Conservation (phyloP, 2,329 filamentous ascomycete genomes). For the Aspergillus sp. region DNA sequence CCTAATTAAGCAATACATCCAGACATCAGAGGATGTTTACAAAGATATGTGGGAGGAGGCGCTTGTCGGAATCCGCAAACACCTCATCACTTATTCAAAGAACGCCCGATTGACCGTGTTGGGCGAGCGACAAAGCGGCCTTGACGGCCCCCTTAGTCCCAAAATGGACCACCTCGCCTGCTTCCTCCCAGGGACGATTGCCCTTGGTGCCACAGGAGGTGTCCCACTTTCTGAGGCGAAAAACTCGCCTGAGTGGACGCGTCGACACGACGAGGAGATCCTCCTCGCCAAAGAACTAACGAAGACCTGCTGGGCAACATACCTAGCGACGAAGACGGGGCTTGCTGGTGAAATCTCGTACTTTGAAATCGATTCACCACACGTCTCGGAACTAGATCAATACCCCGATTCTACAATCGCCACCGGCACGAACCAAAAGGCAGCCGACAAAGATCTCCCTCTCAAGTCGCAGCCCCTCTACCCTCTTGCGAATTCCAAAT, state of each 20-base stretch:
- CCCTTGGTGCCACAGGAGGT: conserved; percentile 80
- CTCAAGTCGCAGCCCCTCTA: conserved; percentile 37
- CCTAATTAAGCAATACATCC: conserved; percentile 95
- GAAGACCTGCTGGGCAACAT: conserved; percentile 98
- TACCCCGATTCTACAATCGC: conserved; percentile 32
- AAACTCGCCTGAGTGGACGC: conserved; percentile 70
- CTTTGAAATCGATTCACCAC: conserved; percentile 73
- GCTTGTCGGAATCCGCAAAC: conserved; percentile 80
- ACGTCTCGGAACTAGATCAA: conserved; percentile 50
- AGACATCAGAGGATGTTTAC: conserved; percentile 85
- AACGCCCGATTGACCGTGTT: conserved; percentile 82
- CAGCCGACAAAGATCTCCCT: conserved; percentile 27
- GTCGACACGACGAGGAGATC: conserved; percentile 83
- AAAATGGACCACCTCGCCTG: conserved; percentile 99
- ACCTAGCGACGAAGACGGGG: conserved; percentile 83
- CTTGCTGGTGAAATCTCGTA: conserved; percentile 94
- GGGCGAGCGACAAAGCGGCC: conserved; percentile 76
- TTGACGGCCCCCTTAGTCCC: conserved; percentile 65
- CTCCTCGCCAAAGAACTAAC: conserved; percentile 83
- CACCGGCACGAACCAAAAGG: conserved; percentile 34
- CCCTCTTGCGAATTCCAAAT: conserved; percentile 18
- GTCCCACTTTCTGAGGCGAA: conserved; percentile 72
- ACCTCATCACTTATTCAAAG: conserved; percentile 85
- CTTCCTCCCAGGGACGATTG: conserved; percentile 96
- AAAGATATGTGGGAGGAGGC: conserved; percentile 90